Evolutionary conservation across 306 rosid genomes (phyloP), one percentile per base, ranked within the genome.

Genomic region (Citrullus mucosospermus): DNA sequence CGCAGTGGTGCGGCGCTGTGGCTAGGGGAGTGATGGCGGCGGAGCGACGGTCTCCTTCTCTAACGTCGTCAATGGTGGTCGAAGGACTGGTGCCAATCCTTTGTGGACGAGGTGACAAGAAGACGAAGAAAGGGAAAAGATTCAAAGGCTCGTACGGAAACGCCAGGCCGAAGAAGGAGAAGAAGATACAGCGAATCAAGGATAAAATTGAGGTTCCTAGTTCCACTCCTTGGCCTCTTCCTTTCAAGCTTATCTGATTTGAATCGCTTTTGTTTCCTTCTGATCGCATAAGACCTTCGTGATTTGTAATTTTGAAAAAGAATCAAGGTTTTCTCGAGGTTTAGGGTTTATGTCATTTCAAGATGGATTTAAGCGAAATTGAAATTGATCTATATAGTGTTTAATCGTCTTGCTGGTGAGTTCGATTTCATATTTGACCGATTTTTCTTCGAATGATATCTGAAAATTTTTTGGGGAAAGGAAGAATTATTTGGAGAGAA

Each of bases 221-320:
- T 90, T 92, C 97, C 9, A 89, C 98, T 78, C 98, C 98, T 80
- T 94, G 98, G 98, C 98, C 98, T 82, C 97, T 94, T 61, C 95
- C 98, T 44, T 92, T 94, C 90, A 94, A 94, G 89, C 97, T 94
- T 76, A 88, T 92, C 80, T 94, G 83, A 93, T 75, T 44, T 80
- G 58, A 39, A 77, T 66, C 58, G 12, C 28, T 20, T 9, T n/a
- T 32, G 34, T 15, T 69, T 28, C 16, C 25, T 9, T 59, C 36
- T 63, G 11, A 34, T 63, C 11, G 12, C 6, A 63, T 63, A 6
- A 17, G 18, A 14, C 32, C 43, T 68, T 10, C 43, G 3, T 53
- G 43, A 25, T 46, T 10, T 34, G 78, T 46, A 51, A 46, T 72
- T 51, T 50, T 6, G 22, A 51, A 51, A 53, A 54, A 48, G 5